A percentile compares a stretch with the other conserved stretches of the same genome.
Evolutionary conservation across 768 basidiomycete species (phyloP).

Genomic region (Lactifluus volemus): DNA sequence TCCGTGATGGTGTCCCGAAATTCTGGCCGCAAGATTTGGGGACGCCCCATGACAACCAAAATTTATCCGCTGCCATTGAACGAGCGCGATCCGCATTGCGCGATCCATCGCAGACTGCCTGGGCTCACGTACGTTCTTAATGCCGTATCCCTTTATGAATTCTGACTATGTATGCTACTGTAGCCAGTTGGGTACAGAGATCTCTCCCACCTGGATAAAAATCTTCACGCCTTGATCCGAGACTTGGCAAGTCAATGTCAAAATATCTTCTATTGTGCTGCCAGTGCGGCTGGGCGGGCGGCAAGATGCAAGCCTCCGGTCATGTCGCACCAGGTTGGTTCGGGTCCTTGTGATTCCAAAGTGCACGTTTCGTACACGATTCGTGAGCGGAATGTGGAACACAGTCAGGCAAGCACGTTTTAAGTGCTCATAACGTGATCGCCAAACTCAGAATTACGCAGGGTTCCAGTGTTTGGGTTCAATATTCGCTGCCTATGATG

Average conservation of each 20-base stretch:
- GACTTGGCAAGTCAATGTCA: conserved; percentile 55
- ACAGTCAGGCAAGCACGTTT: conserved; percentile 20
- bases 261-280: conserved; percentile 51
- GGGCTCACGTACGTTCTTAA: conserved; percentile 42
- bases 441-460: conserved; percentile 8
- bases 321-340: conserved; percentile 18
- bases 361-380: conserved; percentile 16
- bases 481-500: conserved; percentile 15
- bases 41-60: conserved; percentile 30
- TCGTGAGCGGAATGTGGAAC: conserved; percentile 15
- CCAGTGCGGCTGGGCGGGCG: conserved; percentile 55
- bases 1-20: conserved; percentile 51
- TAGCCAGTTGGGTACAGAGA: conserved; percentile 43
- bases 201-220: conserved; percentile 52
- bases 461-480: conserved; percentile 4
- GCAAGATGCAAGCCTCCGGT: conserved; percentile 26
- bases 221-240: conserved; percentile 55
- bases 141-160: conserved; percentile 4
- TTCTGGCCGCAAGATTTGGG: conserved; percentile 45
- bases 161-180: conserved; percentile 9
- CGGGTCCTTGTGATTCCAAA: background rate
- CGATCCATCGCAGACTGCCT: conserved; percentile 38
- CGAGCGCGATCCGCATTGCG: conserved; percentile 41
- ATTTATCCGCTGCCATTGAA: conserved; percentile 36
- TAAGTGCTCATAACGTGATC: conserved; percentile 6